Conservation (phyloP, 2,329 filamentous ascomycete genomes). For the Harringtonia aguacate region DNA sequence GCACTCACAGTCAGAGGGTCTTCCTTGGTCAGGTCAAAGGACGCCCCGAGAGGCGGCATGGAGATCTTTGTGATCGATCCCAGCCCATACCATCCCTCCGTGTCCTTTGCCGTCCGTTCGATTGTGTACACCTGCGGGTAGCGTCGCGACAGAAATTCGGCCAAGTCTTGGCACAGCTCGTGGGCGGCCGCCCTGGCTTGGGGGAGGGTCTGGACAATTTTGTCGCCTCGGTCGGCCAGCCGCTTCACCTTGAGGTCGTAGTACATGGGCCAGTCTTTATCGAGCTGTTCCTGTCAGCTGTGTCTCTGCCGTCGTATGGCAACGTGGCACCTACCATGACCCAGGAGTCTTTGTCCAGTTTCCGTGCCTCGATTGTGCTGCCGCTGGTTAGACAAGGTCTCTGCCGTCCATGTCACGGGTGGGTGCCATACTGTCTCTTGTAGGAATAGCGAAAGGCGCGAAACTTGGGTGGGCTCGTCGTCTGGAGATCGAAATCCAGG, state of each 20-base stretch:
- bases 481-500: neutral
- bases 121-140: constrained; percentile 1
- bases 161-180: constrained; percentile 1
- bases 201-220: neutral
- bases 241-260: neutral
- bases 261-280: neutral
- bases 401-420: neutral
- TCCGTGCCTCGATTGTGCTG: neutral
- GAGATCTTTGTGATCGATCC: neutral
- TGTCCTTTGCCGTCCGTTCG: neutral
- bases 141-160: neutral
- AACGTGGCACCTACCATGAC: neutral
- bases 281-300: neutral
- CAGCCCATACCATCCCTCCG: neutral
- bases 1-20: neutral
- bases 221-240: neutral
- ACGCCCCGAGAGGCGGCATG: neutral
- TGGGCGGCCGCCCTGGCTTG: neutral
- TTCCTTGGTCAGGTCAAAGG: neutral
- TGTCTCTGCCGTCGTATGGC: neutral
- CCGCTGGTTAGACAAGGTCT: neutral
- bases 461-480: neutral
- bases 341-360: neutral
- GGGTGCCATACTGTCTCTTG: neutral
- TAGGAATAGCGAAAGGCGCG: constrained; percentile 1